Conservation (phyloP, 2,329 filamentous ascomycete species). For the Talaromyces albobiverticillius region DNA sequence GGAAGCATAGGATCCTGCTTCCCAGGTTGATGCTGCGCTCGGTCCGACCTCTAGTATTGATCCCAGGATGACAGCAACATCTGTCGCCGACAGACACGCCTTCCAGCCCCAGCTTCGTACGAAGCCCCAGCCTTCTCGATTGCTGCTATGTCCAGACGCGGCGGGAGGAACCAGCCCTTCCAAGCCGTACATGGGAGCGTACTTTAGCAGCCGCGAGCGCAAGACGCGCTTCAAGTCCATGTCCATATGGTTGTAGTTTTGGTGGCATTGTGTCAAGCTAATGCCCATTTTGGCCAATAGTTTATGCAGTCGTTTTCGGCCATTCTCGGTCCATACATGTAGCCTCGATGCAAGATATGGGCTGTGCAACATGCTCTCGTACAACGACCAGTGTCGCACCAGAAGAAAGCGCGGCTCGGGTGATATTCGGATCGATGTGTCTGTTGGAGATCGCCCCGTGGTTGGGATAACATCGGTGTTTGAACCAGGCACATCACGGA, state of each 20-base stretch:
- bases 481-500: conserved; percentile 63
- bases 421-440: conserved; percentile 86
- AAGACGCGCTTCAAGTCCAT: conserved; percentile 90
- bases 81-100: conserved; percentile 86
- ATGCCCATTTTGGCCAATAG: conserved; percentile 98
- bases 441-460: conserved; percentile 81
- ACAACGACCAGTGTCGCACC: conserved; percentile 93
- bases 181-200: conserved; percentile 87
- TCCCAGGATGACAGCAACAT: conserved; percentile 89
- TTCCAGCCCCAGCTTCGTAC: conserved; percentile 98
- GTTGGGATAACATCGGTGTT: conserved; percentile 82
- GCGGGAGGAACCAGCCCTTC: conserved; percentile 86
- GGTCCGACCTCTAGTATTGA: conserved; percentile 86
- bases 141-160: conserved; percentile 67
- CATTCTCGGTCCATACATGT: conserved; percentile 90
- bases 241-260: conserved; percentile 97
- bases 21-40: conserved; percentile 33
- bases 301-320: conserved; percentile 85
- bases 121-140: conserved; percentile 93
- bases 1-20: conserved; percentile 26
- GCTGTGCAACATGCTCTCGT: conserved; percentile 97
- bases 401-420: conserved; percentile 92
- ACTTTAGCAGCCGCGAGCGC: conserved; percentile 80
- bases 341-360: conserved; percentile 88
- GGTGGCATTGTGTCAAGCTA: conserved; percentile 86